phyloP scores from a whole-genome alignment of 257 asterid genomes.

The Cynanchum wilfordii region DNA sequence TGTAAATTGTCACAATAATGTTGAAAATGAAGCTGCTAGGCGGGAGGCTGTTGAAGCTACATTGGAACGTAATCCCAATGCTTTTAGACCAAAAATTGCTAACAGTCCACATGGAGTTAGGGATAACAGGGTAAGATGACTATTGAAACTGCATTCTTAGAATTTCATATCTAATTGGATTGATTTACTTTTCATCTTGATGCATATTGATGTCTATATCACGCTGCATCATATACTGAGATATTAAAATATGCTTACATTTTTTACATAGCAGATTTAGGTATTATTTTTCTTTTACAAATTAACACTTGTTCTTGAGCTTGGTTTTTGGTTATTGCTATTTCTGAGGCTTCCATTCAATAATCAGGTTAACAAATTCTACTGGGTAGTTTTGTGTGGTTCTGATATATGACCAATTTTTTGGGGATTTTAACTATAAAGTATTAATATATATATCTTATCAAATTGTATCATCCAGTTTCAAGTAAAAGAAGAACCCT shows the following conservation, averaged over 20 bases:
- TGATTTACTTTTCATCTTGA: not conserved
- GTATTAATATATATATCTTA: not conserved
- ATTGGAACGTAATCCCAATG: constrained; percentile 89
- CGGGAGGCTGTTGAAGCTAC: constrained; percentile 91
- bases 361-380: not conserved
- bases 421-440: not conserved
- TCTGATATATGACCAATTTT: not conserved
- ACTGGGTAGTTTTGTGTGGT: not conserved
- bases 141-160: constrained; percentile 17
- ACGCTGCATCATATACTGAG: not conserved
- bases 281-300: not conserved
- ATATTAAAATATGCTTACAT: not conserved
- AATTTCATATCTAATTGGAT: not conserved
- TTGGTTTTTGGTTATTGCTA: not conserved
- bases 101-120: constrained; percentile 88
- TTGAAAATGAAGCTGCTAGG: constrained; percentile 76
- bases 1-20: constrained; percentile 79
- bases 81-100: constrained; percentile 92
- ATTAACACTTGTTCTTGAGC: not conserved
- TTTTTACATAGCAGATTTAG: not conserved
- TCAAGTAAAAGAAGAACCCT: not conserved
- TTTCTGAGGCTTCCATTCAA: not conserved
- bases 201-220: not conserved
- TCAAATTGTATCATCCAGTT: not conserved
- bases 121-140: constrained; percentile 56